Conservation (phyloP, 2,329 filamentous ascomycete species). For the Epichloe coenophiala region DNA sequence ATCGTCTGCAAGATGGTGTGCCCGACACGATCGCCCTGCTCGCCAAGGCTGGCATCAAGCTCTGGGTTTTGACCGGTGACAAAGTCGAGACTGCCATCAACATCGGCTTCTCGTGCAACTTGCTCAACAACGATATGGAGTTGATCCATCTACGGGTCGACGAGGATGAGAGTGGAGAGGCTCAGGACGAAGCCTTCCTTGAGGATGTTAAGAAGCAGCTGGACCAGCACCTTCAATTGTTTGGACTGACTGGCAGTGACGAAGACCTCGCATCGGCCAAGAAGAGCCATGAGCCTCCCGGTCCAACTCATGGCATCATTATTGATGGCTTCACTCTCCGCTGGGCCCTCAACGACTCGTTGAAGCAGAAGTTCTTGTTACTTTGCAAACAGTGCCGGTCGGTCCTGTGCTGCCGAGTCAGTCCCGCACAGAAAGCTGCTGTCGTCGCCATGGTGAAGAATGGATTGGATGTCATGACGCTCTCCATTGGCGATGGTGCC, state of each 20-base stretch:
- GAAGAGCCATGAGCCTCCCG: slow-evolving; percentile 73
- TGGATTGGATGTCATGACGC: slow-evolving; percentile 88
- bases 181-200: slow-evolving; percentile 34
- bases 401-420: slow-evolving; percentile 93
- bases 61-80: slow-evolving; percentile 96
- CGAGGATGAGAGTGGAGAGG: slow-evolving; percentile 48
- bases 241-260: slow-evolving; percentile 71
- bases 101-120: slow-evolving; percentile 97
- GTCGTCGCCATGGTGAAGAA: slow-evolving; percentile 93
- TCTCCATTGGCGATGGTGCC: slow-evolving; percentile 85
- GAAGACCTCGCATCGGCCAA: slow-evolving; percentile 70
- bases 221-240: slow-evolving; percentile 57
- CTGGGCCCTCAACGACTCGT: slow-evolving; percentile 64
- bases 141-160: slow-evolving; percentile 78
- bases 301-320: slow-evolving; percentile 78
- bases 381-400: slow-evolving; percentile 96
- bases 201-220: slow-evolving; percentile 55
- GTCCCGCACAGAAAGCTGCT: slow-evolving; percentile 91
- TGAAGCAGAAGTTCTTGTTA: slow-evolving; percentile 86
- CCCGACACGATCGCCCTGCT: slow-evolving; percentile 89
- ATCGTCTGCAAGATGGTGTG: slow-evolving; percentile 90
- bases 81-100: slow-evolving; percentile 99
- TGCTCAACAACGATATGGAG: slow-evolving; percentile 96
- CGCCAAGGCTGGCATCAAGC: slow-evolving; percentile 87
- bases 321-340: slow-evolving; percentile 92